phyloP scores from a whole-genome alignment of 768 basidiomycete genomes.

The Russula dissimulans region DNA sequence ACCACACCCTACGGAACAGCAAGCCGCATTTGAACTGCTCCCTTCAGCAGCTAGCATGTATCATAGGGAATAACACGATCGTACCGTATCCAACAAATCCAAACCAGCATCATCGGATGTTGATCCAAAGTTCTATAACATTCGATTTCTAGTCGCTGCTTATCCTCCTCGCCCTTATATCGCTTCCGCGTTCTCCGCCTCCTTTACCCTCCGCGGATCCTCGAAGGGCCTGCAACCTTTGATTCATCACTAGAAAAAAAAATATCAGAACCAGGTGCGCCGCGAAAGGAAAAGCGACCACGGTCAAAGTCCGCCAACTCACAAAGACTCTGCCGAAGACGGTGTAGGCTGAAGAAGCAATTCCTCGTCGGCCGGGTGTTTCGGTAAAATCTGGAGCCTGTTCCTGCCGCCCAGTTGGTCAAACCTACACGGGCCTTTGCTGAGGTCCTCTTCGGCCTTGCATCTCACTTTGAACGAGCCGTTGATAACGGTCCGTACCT shows the following conservation, averaged over 20 bases:
- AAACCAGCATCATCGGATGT: too few species aligned
- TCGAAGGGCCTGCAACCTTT: not conserved
- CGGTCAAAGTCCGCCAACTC: not conserved
- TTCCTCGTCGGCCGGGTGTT: not conserved
- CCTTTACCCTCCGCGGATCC: not conserved
- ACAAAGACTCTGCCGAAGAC: not conserved
- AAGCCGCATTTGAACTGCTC: too few species aligned
- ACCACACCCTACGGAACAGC: too few species aligned
- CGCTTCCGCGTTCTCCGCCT: too few species aligned
- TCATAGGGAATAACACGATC: too few species aligned
- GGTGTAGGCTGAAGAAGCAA: not conserved
- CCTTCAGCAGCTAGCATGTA: too few species aligned
- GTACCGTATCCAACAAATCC: too few species aligned
- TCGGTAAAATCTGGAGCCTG: slow-evolving; percentile 5
- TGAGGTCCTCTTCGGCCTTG: not conserved
- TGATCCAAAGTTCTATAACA: too few species aligned
- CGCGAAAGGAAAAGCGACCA: not conserved
- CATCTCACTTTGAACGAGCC: not conserved
- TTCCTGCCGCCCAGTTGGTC: slow-evolving; percentile 2
- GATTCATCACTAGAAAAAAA: not conserved
- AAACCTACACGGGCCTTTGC: not conserved
- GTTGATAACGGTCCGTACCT: not conserved
- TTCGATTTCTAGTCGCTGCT: too few species aligned
- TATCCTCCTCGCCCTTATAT: too few species aligned
- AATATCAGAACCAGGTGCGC: not conserved